Evolutionary conservation across 78 protist genomes (phyloP).

Genomic region (Dictyostelium purpureum): DNA sequence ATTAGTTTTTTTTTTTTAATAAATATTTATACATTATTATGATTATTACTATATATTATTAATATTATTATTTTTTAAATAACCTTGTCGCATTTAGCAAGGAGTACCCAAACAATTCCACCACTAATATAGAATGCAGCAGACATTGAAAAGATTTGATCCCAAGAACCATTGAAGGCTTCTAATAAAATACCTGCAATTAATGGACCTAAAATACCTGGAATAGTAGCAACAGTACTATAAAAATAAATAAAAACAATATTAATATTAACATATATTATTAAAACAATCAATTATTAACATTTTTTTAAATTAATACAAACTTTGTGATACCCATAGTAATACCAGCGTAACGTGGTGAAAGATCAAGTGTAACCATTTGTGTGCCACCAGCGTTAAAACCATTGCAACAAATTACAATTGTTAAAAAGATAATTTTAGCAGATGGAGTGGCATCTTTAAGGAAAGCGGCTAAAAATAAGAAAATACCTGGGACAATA

Average conservation of each 20-base stretch:
- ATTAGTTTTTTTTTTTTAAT: no score
- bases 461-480: neutral
- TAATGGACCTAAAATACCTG: slow-evolving; percentile 11
- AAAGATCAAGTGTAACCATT: neutral
- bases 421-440: neutral
- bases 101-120: slow-evolving; percentile 18
- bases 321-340: slow-evolving; percentile 56
- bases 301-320: no score
- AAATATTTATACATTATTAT: no score
- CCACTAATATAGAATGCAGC: neutral
- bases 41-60: no score
- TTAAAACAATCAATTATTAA: no score
- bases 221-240: slow-evolving; percentile 7
- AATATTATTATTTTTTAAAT: no score
- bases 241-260: no score
- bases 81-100: no score
- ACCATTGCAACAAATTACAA: neutral
- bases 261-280: no score
- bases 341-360: neutral
- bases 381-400: neutral
- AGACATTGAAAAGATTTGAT: neutral
- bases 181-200: slow-evolving; percentile 3
- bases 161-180: neutral
- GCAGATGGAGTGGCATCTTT: neutral
- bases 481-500: neutral